Percentiles rank a stretch among this genome's conserved stretches.
Evolutionary conservation across 331 rosid species (phyloP).

Genomic region (Malus hybrid): DNA sequence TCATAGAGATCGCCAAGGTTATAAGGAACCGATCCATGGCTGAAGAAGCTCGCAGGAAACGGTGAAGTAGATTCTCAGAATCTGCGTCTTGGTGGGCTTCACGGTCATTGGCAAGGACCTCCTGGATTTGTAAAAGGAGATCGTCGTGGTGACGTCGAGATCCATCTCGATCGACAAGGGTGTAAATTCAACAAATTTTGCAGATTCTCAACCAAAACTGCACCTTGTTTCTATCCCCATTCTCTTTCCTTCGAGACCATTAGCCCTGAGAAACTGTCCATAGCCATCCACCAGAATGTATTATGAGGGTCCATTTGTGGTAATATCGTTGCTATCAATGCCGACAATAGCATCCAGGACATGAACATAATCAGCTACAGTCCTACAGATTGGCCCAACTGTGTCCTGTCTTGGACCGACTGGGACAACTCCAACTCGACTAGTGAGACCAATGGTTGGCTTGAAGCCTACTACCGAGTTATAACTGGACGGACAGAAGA

Average conservation of each 20-base stretch:
- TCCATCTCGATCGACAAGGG: too few relatives aligned
- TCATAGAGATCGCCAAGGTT: too few relatives aligned
- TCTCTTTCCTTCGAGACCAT: conserved; percentile 4
- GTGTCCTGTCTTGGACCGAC: conserved; percentile 5
- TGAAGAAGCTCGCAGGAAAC: too few relatives aligned
- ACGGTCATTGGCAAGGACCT: too few relatives aligned
- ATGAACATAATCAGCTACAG: conserved; percentile 34
- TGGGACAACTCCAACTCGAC: conserved; percentile 33
- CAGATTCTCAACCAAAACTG: too few relatives aligned
- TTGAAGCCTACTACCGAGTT: conserved; percentile 33
- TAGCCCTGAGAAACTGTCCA: conserved; percentile 19
- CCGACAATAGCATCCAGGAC: conserved; percentile 42
- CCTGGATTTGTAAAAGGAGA: too few relatives aligned
- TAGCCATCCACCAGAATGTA: conserved; percentile 42
- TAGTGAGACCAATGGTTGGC: conserved; percentile 34
- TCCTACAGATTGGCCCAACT: conserved; percentile 26
- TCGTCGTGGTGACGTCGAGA: too few relatives aligned
- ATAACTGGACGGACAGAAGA: conserved; percentile 22
- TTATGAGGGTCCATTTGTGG: conserved; percentile 14
- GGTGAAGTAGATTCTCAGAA: too few relatives aligned
- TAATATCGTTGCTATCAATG: conserved; percentile 24
- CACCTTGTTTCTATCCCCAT: conserved; percentile 14
- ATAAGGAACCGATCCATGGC: too few relatives aligned
- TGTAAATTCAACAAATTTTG: too few relatives aligned
- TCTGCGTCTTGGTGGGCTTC: too few relatives aligned